These are phyloP conservation scores for Termitomyces heimii DNA, from an alignment of 768 basidiomycete genomes.

Conservation along the genomic window DNA sequence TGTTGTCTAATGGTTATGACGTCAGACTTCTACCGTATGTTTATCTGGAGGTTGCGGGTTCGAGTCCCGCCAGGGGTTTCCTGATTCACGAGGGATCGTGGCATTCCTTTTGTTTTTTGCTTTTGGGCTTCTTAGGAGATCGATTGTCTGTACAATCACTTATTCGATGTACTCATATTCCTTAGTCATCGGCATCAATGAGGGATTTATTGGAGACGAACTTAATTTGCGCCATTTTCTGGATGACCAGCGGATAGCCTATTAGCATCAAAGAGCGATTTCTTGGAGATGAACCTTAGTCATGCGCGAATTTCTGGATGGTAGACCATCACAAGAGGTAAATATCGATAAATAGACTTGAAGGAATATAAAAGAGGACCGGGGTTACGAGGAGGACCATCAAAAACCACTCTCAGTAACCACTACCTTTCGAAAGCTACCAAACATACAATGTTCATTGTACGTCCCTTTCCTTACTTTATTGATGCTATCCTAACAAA, in stretches of 20 bases:
- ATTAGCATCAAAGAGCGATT: background rate
- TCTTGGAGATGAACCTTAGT: background rate
- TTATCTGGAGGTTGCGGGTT: conserved; percentile 83
- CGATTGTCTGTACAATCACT: no score
- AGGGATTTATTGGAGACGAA: no score
- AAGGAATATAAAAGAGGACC: background rate
- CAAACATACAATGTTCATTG: background rate
- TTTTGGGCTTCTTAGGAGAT: no score
- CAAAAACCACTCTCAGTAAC: background rate
- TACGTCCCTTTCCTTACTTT: background rate
- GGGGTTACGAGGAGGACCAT: background rate
- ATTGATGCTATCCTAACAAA: background rate
- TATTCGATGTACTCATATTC: no score
- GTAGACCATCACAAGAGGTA: background rate
- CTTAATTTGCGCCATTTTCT: no score
- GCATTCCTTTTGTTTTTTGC: no score
- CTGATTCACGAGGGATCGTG: accelerated
- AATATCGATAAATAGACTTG: background rate
- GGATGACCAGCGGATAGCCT: no score
- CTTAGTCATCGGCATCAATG: no score
- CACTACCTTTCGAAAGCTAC: background rate
- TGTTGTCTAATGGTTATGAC: conserved; percentile 90
- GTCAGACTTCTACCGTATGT: conserved; percentile 68
- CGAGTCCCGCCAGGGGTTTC: conserved; percentile 78
- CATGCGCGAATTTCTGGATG: background rate